Evolutionary conservation across 352 stramenopile genomes (phyloP), one percentile per base, ranked within the genome.

Genomic region (Phytophthora ramorum): DNA sequence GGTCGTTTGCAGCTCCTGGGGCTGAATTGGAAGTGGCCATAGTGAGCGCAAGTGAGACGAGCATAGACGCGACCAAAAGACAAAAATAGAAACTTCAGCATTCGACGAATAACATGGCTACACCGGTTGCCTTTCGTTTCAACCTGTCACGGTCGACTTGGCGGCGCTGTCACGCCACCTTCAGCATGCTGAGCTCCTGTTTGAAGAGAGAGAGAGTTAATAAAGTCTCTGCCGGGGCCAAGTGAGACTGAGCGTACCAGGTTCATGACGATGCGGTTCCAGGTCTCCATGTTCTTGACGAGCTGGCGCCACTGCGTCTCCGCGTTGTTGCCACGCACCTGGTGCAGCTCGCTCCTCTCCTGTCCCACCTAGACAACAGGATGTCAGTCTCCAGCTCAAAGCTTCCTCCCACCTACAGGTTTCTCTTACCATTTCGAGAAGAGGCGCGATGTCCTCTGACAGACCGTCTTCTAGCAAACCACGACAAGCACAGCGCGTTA

Each of bases 251-350:
- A 44, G 53, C 55, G 44, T 65, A 92, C 87, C 68, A 95, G 63
- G 54, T 90, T 93, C 71, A 90, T 84, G 41, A 95, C 71, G 56
- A 95, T 93, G 67, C 87, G 85, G 67, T 92, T 93, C 87, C 87
- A 95, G 14, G 81, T 58, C 66, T 95, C 87, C 85, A 95, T 95
- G 70, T 81, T 90, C 76, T 91, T 91, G 20, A 95, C 83, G 5
- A 95, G 73, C 47, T 89, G 76, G 9, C 83, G 83, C 87, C 87
- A 95, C 51, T 90, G 76, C 9, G 51, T 75, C 70, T 93, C 85
- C 8, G 76, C 69, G 34, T 88, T 83, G 9, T 47, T 69, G 4
- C 61, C 35, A 9, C 49, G 55, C 30, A 69, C 68, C 1, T 70
- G 56, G 10, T 70, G 59, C 28, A 79, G 49, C 20, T 84, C 69